phyloP scores from a whole-genome alignment of 306 rosid species.

The Lagenaria siceraria region DNA sequence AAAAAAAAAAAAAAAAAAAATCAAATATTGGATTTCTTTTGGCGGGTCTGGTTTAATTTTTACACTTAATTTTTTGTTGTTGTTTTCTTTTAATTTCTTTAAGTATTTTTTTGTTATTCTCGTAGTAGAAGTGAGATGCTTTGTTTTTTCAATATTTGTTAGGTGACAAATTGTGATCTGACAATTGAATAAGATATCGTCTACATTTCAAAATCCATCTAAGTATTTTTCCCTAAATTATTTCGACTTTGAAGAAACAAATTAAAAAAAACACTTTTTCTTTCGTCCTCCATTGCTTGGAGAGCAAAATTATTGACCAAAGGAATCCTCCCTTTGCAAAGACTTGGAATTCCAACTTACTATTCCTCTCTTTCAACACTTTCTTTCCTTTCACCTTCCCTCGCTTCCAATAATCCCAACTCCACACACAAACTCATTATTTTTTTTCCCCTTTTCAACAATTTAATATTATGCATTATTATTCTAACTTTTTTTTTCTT shows the following conservation, averaged over 20 bases:
- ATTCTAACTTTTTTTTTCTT: not conserved
- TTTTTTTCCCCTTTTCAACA: not conserved
- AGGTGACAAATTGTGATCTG: too few species aligned
- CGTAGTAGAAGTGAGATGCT: too few species aligned
- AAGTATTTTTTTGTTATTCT: too few species aligned
- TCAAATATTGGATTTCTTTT: too few species aligned
- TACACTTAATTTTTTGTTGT: too few species aligned
- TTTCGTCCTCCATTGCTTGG: not conserved
- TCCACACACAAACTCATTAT: not conserved
- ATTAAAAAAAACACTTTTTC: not conserved
- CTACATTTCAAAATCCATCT: too few species aligned
- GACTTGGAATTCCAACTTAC: conserved; percentile 8
- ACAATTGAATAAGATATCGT: too few species aligned
- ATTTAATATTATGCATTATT: not conserved
- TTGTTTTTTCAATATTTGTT: too few species aligned
- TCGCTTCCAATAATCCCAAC: not conserved
- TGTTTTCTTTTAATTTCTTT: too few species aligned
- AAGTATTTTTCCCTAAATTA: not conserved
- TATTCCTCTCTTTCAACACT: not conserved
- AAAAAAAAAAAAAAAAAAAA: too few species aligned
- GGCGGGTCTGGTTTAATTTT: too few species aligned
- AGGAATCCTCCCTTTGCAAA: not conserved
- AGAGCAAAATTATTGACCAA: not conserved
- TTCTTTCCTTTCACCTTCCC: not conserved
- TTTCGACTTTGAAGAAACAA: not conserved